These are phyloP conservation scores for Citeromyces matritensis DNA, from an alignment of 805 yeast genomes.

Conservation along the genomic window DNA sequence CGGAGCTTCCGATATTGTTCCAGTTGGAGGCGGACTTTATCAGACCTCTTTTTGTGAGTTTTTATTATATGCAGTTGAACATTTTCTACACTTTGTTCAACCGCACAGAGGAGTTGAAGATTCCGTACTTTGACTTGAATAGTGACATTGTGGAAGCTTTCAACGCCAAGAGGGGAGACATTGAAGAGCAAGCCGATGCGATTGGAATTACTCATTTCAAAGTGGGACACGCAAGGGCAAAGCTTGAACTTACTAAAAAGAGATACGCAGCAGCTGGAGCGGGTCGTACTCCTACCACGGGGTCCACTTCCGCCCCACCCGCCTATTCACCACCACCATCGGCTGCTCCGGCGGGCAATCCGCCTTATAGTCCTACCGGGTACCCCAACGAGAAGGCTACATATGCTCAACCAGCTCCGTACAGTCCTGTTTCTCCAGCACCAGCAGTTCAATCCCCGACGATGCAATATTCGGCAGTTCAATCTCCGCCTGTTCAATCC, in stretches of 20 bases:
- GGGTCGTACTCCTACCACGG: constrained; percentile 5
- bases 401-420: constrained; percentile 8
- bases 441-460: constrained; percentile 6
- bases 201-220: constrained; percentile 86
- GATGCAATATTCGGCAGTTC: constrained; percentile 12
- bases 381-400: constrained; percentile 11
- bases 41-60: constrained; percentile 83
- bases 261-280: constrained; percentile 37
- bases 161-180: constrained; percentile 69
- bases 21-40: constrained; percentile 84
- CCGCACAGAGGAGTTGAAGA: constrained; percentile 90
- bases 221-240: constrained; percentile 74
- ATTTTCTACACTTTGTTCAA: constrained; percentile 86
- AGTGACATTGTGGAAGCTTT: constrained; percentile 78
- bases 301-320: constrained; percentile 16
- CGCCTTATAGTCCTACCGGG: constrained; percentile 6
- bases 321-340: constrained; percentile 17
- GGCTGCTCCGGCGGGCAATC: constrained; percentile 6
- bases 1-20: constrained; percentile 79
- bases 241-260: constrained; percentile 71
- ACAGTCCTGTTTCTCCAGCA: constrained; percentile 9
- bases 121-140: constrained; percentile 84
- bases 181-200: constrained; percentile 80
- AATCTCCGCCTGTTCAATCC: constrained; percentile 14
- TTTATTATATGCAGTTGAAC: constrained; percentile 96